A percentile compares a stretch with the other conserved stretches of the same genome.
phyloP scores from a whole-genome alignment of 306 rosid genomes.

The Cercis canadensis region DNA sequence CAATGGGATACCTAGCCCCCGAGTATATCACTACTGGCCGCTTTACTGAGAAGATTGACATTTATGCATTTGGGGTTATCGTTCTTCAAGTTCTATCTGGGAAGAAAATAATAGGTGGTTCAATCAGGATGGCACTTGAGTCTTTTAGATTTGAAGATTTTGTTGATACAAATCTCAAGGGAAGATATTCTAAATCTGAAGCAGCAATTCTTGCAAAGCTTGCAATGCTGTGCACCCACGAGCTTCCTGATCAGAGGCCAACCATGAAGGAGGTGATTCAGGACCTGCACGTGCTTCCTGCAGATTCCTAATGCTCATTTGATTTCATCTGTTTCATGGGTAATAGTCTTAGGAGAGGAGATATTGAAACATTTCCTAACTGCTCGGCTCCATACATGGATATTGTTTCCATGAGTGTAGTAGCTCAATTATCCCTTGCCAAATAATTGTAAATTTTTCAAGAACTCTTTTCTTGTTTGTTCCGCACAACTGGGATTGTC shows the following conservation, averaged over 20 bases:
- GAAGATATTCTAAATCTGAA: constrained; percentile 64
- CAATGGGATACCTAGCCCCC: constrained; percentile 97
- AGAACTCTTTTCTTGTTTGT: constrained; percentile 10
- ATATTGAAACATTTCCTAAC: constrained; percentile 7
- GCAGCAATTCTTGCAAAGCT: constrained; percentile 67
- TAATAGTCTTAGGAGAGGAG: not conserved
- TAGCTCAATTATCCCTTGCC: constrained; percentile 11
- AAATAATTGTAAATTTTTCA: constrained; percentile 29
- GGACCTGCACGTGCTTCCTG: constrained; percentile 51
- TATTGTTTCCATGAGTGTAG: constrained; percentile 22
- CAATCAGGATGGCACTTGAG: constrained; percentile 60
- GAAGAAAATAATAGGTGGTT: constrained; percentile 53
- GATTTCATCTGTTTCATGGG: constrained; percentile 26
- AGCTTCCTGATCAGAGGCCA: constrained; percentile 76
- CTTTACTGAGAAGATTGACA: constrained; percentile 86
- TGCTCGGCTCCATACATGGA: constrained; percentile 15
- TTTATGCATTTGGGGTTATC: constrained; percentile 90
- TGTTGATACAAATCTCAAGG: constrained; percentile 61
- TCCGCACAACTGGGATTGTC: not conserved
- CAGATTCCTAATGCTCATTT: constrained; percentile 34
- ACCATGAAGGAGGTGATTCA: constrained; percentile 55
- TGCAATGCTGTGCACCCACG: constrained; percentile 70
- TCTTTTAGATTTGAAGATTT: constrained; percentile 60
- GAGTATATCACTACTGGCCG: constrained; percentile 94
- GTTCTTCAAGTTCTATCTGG: constrained; percentile 86